A percentile compares a stretch with the other conserved stretches of the same genome.
phyloP scores from a whole-genome alignment of 2,329 filamentous ascomycete species.

The Calonectria honghensis region DNA sequence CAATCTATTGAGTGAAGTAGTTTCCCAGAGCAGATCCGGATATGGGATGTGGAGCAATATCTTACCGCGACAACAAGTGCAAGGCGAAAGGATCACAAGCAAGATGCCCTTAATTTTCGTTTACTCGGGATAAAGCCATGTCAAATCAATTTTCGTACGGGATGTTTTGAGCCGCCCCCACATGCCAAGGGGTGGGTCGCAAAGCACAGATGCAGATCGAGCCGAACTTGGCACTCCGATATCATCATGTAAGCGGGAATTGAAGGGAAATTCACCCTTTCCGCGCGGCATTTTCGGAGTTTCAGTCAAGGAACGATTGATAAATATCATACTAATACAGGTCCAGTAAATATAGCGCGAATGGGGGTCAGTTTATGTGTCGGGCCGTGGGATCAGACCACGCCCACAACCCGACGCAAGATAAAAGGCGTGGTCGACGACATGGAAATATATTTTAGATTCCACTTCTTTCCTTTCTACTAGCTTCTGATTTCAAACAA shows the following conservation, averaged over 20 bases:
- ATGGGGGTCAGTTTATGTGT: not conserved
- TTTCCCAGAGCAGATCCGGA: not conserved
- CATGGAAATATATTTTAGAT: no score
- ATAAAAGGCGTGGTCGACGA: not conserved
- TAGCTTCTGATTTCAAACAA: not conserved
- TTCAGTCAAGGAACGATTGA: not conserved
- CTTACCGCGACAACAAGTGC: not conserved
- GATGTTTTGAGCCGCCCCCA: conserved; percentile 4
- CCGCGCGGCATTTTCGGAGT: not conserved
- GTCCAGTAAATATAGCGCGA: no score
- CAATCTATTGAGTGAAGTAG: no score
- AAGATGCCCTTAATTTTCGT: not conserved
- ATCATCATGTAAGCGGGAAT: conserved; percentile 14
- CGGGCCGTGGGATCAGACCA: not conserved
- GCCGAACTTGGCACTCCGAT: not conserved
- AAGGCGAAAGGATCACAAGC: no score
- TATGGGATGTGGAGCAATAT: not conserved
- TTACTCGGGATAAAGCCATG: not conserved
- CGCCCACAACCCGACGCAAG: no score
- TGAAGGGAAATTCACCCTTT: not conserved
- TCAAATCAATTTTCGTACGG: conserved; percentile 5
- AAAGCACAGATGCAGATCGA: conserved; percentile 2
- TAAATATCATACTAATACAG: not conserved
- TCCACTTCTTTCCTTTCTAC: no score
- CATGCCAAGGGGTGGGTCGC: not conserved